Evolutionary conservation across 257 asterid species (phyloP).

Genomic region (Solanum phureja): DNA sequence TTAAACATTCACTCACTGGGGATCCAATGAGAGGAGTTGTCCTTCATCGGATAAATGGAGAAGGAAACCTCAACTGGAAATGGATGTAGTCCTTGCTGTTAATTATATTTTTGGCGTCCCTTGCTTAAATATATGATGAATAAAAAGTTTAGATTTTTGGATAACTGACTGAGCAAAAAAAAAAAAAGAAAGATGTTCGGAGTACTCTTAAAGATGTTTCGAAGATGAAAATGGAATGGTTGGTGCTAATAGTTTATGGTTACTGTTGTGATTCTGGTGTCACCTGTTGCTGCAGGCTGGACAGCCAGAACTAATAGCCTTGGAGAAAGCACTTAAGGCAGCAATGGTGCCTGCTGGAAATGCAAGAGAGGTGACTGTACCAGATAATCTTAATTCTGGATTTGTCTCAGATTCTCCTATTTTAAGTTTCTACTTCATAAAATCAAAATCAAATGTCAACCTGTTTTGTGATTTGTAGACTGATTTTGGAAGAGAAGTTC

Average conservation of each 20-base stretch:
- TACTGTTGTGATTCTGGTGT: background rate
- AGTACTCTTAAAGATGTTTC: background rate
- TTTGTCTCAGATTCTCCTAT: slow-evolving; percentile 2
- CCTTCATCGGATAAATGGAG: background rate
- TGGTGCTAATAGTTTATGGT: background rate
- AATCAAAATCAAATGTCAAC: slow-evolving; percentile 7
- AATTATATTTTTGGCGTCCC: background rate
- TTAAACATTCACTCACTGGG: background rate
- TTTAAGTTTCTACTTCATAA: slow-evolving; percentile 1
- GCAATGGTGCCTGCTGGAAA: slow-evolving; percentile 79
- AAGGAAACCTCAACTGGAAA: background rate
- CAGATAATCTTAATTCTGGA: background rate
- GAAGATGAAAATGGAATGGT: background rate
- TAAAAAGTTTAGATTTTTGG: background rate
- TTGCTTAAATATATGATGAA: background rate
- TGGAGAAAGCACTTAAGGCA: slow-evolving; percentile 67
- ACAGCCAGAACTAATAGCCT: slow-evolving; percentile 80
- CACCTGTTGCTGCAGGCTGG: slow-evolving; percentile 50
- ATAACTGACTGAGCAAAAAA: background rate
- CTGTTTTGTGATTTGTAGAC: slow-evolving; percentile 36
- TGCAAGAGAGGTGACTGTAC: slow-evolving; percentile 83
- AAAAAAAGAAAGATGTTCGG: background rate
- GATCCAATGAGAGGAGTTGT: background rate
- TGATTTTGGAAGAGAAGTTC: slow-evolving; percentile 93
- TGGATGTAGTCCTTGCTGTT: background rate